Conservation (phyloP, 164 flowering plant species). For the Vitis vinifera region ASM3070453v1 NC_081823.1:2104001-2104500, state of each 20-base stretch:
- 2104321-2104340: constrained; percentile 18
- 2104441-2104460: constrained; percentile 5
- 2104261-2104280: constrained; percentile 42
- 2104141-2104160: too few relatives aligned
- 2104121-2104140: background rate
- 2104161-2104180: background rate
- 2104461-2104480: constrained; percentile 14
- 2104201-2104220: constrained; percentile 88
- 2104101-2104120: background rate
- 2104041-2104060: background rate
- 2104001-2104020: background rate
- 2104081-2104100: too few relatives aligned
- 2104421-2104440: constrained; percentile 12
- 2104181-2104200: constrained; percentile 59
- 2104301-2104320: constrained; percentile 19
- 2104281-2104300: constrained; percentile 34
- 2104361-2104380: constrained; percentile 17
- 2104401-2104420: background rate
- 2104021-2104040: background rate
- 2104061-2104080: background rate
- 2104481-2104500: constrained; percentile 12
- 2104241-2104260: constrained; percentile 79
- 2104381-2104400: too few relatives aligned
- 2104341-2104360: constrained; percentile 19
- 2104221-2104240: constrained; percentile 94